Percentiles rank a stretch among this genome's conserved stretches.
phyloP scores from a whole-genome alignment of 2,329 filamentous ascomycete species.

The Xylaria sp. region DNA sequence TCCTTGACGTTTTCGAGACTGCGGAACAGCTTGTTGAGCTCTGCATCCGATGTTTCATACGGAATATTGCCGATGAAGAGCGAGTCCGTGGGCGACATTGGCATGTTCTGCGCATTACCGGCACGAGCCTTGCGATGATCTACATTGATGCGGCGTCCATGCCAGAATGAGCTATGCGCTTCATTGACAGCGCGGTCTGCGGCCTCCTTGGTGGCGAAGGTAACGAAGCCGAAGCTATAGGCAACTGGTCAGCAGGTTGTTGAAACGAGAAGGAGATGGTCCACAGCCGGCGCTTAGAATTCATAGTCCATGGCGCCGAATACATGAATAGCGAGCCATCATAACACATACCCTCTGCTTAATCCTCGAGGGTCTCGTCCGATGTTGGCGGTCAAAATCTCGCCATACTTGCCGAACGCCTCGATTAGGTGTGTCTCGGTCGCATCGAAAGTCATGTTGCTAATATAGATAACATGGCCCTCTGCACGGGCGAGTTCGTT shows the following conservation, averaged over 20 bases:
- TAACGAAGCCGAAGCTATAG: constrained; percentile 48
- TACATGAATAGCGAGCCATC: background rate
- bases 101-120: constrained; percentile 7
- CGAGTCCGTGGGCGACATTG: constrained; percentile 65
- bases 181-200: constrained; percentile 43
- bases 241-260: constrained; percentile 32
- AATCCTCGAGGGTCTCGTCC: constrained; percentile 46
- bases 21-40: constrained; percentile 81
- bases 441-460: constrained; percentile 77
- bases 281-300: background rate
- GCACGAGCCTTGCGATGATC: constrained; percentile 45
- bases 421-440: constrained; percentile 68
- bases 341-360: constrained; percentile 49
- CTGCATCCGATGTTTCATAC: constrained; percentile 85
- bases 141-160: constrained; percentile 50
- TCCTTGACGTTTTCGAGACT: constrained; percentile 76
- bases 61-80: constrained; percentile 89
- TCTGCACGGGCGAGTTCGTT: background rate
- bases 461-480: constrained; percentile 67
- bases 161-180: constrained; percentile 50
- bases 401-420: constrained; percentile 63
- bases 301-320: background rate
- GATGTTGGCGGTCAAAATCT: constrained; percentile 42
- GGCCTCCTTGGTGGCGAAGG: constrained; percentile 35
- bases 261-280: background rate